These are phyloP conservation scores for Toxicodendron radicans DNA, from an alignment of 345 rosid species.

Conservation along the genomic window DNA sequence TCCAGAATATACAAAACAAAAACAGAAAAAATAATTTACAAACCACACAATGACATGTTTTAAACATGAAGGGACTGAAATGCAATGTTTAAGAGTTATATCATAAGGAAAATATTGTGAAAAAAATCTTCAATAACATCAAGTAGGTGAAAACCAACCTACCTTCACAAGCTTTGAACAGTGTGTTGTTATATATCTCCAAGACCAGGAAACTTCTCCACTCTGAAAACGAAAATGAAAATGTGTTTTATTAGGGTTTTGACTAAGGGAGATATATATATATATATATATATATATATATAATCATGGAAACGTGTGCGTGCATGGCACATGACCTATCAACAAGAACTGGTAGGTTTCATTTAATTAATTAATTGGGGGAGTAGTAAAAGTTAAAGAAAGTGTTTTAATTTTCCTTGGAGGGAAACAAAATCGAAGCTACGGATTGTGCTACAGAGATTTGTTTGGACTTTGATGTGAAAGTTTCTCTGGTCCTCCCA, in stretches of 20 bases:
- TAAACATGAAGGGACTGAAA: neutral
- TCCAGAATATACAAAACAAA: neutral
- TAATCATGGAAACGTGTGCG: slow-evolving; percentile 2
- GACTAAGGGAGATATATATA: no score
- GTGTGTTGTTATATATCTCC: neutral
- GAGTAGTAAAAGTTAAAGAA: no score
- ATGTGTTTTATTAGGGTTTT: neutral
- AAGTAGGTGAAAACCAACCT: neutral
- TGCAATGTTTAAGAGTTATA: neutral
- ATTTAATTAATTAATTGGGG: no score
- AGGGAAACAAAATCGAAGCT: slow-evolving; percentile 34
- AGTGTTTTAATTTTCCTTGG: slow-evolving; percentile 18
- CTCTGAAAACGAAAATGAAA: neutral
- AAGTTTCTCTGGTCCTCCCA: slow-evolving; percentile 4
- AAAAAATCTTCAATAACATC: neutral
- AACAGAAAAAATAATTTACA: neutral
- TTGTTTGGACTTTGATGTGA: slow-evolving; percentile 34
- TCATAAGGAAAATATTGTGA: neutral
- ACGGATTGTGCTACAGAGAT: slow-evolving; percentile 31
- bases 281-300: no score
- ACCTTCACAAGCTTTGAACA: no score
- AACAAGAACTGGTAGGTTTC: no score
- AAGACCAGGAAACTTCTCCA: neutral
- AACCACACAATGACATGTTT: neutral
- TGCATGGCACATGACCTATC: neutral